Percentiles rank a stretch among this genome's conserved stretches.
Evolutionary conservation across 2,329 filamentous ascomycete species (phyloP).

Genomic region (Scopulariopsis brevicaulis): DNA sequence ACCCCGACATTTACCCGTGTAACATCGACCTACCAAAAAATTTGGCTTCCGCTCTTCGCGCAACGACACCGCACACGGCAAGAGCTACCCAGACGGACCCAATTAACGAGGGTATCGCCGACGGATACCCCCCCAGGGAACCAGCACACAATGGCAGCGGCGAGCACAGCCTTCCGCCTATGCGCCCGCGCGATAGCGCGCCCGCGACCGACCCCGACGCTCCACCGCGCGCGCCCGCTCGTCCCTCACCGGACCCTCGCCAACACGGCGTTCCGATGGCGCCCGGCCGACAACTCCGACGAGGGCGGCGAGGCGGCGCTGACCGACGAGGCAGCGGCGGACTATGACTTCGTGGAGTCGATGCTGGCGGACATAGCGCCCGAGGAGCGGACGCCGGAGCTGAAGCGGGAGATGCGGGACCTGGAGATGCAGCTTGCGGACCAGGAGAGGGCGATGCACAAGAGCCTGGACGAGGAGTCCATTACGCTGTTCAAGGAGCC

Average conservation of each 20-base stretch:
- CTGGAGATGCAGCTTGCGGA: constrained; percentile 6
- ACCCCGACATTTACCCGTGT: constrained; percentile 2
- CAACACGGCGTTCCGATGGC: constrained; percentile 11
- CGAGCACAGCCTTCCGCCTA: constrained; percentile 23
- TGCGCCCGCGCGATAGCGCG: constrained; percentile 13
- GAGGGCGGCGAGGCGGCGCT: constrained; percentile 9
- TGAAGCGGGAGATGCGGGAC: constrained; percentile 5
- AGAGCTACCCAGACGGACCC: background rate
- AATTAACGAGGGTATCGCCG: constrained; percentile 3
- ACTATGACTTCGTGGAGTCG: constrained; percentile 5
- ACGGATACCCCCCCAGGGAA: background rate
- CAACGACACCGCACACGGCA: background rate
- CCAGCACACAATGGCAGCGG: constrained; percentile 22
- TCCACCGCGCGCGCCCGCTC: constrained; percentile 2
- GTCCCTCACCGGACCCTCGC: constrained; percentile 5
- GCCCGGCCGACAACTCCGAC: constrained; percentile 5
- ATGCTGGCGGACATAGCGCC: constrained; percentile 6
- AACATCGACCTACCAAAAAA: background rate
- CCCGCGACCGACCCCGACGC: constrained; percentile 6
- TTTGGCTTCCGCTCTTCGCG: background rate
- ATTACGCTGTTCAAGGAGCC: constrained; percentile 5
- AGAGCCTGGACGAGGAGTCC: background rate
- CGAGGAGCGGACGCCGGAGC: constrained; percentile 4
- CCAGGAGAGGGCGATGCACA: constrained; percentile 1
- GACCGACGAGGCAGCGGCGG: constrained; percentile 5